Conservation (phyloP, 768 basidiomycete genomes). For the Suillus discolor region DNA sequence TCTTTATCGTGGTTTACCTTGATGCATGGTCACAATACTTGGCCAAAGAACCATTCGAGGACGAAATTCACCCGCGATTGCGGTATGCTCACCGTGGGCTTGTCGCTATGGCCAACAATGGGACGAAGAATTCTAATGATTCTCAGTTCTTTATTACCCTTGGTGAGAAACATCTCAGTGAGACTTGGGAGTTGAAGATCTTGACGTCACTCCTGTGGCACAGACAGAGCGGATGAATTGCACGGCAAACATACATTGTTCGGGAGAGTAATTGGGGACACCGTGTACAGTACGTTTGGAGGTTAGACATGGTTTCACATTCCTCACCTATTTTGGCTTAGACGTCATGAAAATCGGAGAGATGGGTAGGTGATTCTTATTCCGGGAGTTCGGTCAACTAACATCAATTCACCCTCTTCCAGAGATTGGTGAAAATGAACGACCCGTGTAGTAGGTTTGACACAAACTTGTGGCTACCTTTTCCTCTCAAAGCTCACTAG, state of each 20-base stretch:
- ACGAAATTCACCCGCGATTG: constrained; percentile 91
- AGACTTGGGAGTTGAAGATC: constrained; percentile 3
- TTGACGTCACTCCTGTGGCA: constrained; percentile 3
- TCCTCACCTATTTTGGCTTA: constrained; percentile 28
- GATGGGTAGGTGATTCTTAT: constrained; percentile 57
- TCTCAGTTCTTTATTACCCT: constrained; percentile 97
- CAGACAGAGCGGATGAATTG: constrained; percentile 89
- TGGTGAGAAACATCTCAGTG: constrained; percentile 44
- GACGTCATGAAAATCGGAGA: constrained; percentile 93
- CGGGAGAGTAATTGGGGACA: constrained; percentile 87
- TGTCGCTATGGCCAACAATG: constrained; percentile 93
- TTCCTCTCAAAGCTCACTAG: constrained; percentile 8
- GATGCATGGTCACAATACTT: constrained; percentile 1
- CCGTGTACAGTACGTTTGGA: constrained; percentile 74
- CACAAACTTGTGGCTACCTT: neutral
- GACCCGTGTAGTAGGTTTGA: constrained; percentile 74
- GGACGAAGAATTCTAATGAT: constrained; percentile 84
- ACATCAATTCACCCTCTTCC: neutral
- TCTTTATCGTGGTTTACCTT: neutral
- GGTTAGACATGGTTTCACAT: too few species aligned
- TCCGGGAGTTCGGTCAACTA: neutral
- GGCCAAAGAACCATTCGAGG: constrained; percentile 81
- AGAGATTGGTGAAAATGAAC: constrained; percentile 76
- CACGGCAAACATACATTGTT: constrained; percentile 96
- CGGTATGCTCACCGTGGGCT: constrained; percentile 89